These are phyloP conservation scores for Botrytis byssoidea DNA, from an alignment of 2,329 filamentous ascomycete species.

Conservation along the genomic window DNA sequence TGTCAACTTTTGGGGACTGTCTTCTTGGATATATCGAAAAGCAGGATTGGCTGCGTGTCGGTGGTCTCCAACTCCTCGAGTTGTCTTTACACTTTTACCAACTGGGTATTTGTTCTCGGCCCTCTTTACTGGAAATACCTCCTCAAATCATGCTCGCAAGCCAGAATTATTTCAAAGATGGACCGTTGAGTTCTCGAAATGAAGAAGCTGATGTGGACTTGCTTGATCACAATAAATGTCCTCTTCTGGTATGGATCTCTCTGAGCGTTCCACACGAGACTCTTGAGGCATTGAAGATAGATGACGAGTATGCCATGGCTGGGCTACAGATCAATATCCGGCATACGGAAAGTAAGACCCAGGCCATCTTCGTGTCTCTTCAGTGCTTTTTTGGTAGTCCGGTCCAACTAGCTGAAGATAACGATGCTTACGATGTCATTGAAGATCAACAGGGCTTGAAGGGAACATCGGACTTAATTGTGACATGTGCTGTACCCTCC, in stretches of 20 bases:
- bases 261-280: conserved; percentile 17
- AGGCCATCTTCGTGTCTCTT: neutral
- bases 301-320: neutral
- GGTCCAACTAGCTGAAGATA: neutral
- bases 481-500: conserved; percentile 9
- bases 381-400: conserved; percentile 14
- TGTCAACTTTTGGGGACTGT: neutral
- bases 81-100: neutral
- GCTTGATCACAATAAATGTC: conserved; percentile 11
- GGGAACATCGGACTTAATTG: neutral
- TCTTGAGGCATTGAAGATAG: conserved; percentile 2
- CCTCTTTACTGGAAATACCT: neutral
- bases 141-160: neutral
- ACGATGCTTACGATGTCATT: neutral
- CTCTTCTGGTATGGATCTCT: conserved; percentile 18
- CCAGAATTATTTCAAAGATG: too few species aligned
- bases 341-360: neutral
- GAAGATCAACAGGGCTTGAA: conserved; percentile 1
- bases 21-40: neutral
- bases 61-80: neutral
- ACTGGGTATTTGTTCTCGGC: neutral
- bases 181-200: neutral
- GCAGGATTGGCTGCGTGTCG: neutral
- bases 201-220: neutral
- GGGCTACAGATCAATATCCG: neutral